Conservation (phyloP, 306 rosid genomes). For the Alnus rubra region DNA sequence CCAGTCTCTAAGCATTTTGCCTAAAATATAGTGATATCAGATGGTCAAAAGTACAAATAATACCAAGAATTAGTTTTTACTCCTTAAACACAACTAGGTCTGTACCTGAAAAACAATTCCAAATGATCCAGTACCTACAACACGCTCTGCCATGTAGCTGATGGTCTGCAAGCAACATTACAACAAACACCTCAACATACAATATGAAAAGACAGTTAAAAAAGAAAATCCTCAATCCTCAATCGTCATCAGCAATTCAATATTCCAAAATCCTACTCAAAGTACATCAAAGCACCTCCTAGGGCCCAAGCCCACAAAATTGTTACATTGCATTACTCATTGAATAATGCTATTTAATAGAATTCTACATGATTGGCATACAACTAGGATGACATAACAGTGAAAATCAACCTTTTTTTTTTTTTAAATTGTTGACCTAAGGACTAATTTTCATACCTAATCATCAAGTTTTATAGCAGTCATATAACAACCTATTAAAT, state of each 20-base stretch:
- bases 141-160: conserved; percentile 98
- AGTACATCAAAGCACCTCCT: conserved; percentile 7
- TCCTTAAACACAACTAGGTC: conserved; percentile 20
- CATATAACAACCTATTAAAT: not conserved
- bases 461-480: not conserved
- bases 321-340: not conserved
- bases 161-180: conserved; percentile 65
- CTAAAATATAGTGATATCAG: conserved; percentile 41
- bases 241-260: conserved; percentile 21
- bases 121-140: conserved; percentile 95
- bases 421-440: no score
- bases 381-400: no score
- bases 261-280: conserved; percentile 7
- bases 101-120: conserved; percentile 93
- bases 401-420: no score
- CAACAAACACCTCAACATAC: conserved; percentile 25
- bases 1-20: conserved; percentile 95
- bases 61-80: not conserved
- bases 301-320: not conserved
- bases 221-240: conserved; percentile 16
- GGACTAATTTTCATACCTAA: no score
- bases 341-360: no score
- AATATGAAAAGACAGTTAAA: conserved; percentile 14
- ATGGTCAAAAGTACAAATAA: conserved; percentile 26
- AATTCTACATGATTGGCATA: no score